Percentiles rank a stretch among this genome's conserved stretches.
Evolutionary conservation across 805 yeast species (phyloP).

Genomic region (Metschnikowia gelsemii): DNA sequence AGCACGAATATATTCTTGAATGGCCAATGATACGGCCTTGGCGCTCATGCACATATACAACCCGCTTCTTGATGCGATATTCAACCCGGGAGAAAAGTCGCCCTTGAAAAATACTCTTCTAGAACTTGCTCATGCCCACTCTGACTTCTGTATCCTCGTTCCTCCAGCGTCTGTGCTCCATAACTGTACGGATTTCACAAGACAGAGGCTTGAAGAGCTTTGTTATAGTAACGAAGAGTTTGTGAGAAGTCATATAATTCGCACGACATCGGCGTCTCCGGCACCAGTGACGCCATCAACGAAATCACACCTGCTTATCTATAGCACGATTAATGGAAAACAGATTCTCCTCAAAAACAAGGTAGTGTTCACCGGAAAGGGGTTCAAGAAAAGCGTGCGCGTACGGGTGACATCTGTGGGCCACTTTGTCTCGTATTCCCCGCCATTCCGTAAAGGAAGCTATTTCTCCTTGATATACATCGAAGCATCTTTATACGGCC

Average conservation of each 20-base stretch:
- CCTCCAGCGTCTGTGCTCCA: constrained; percentile 56
- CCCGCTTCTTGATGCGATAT: constrained; percentile 62
- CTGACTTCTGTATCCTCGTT: constrained; percentile 57
- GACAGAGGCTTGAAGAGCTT: constrained; percentile 42
- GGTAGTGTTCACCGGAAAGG: constrained; percentile 53
- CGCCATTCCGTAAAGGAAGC: constrained; percentile 57
- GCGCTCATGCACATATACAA: constrained; percentile 39
- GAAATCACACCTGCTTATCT: constrained; percentile 43
- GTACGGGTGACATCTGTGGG: constrained; percentile 46
- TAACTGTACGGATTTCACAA: constrained; percentile 30
- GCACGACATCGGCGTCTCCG: constrained; percentile 25
- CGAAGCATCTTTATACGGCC: constrained; percentile 34
- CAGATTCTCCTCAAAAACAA: constrained; percentile 58
- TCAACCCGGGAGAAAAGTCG: constrained; percentile 50
- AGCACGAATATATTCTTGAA: constrained; percentile 5
- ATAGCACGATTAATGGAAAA: constrained; percentile 54
- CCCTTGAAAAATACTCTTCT: constrained; percentile 49
- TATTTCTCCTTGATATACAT: constrained; percentile 57
- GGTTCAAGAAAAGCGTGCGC: constrained; percentile 49
- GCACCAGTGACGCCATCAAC: constrained; percentile 26
- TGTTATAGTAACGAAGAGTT: constrained; percentile 58
- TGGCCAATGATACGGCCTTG: constrained; percentile 4
- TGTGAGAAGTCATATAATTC: constrained; percentile 59
- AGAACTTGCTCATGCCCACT: constrained; percentile 43
- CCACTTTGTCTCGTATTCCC: constrained; percentile 54